Base-by-base conservation (phyloP, 2,329 filamentous ascomycete genomes). In the Paracamarosporium sp. region DNA sequence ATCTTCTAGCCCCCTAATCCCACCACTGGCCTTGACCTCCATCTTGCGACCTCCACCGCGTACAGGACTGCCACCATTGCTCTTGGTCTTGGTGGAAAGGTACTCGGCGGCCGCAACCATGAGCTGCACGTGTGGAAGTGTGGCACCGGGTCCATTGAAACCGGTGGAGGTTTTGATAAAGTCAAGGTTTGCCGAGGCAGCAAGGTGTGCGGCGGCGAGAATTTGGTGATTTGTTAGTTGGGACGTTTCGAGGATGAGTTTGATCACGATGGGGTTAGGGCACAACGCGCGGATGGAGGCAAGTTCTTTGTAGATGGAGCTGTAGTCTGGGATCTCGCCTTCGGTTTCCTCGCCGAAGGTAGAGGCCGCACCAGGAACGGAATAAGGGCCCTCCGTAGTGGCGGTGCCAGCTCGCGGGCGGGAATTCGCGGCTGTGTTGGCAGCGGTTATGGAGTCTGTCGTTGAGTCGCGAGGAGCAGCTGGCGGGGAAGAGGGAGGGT, bases 81-180 rank as follows among this genome's bases (percentile, higher is more conserved):
- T 58, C 33, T 56, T 36, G 65, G 48, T 71, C 64, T 61, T 70
- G 61, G 55, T 76, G 27, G 64, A 77, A n/a, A 83, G 64, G 33
- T 73, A 73, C 62, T 82, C 78, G 11, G 80, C 81, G 3, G 79
- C 79, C 9, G 78, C 77, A 12, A 79, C 77, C 85, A 88, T 88
- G 27, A 85, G 68, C 47, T 78, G 73, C 24, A 88, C 83, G 64
- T 85, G 75, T 50, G 83, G 79, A 15, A 81, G 74, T 33, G 69
- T 81, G 0, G 85, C 85, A 8, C 85, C 85, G 1, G 77, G 75
- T 0, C 85, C 85, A 48, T 81, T 80, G 70, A 86, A 87, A 1
- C 86, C 86, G 1, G 86, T 88, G 28, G 80, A 83, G 0, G 86
- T 88, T 75, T 88, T 88, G 59, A 88, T 82, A 60, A 81, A 88